Percentiles rank a stretch among this genome's conserved stretches.
phyloP scores from a whole-genome alignment of 2,329 filamentous ascomycete genomes.

The Pestalotiopsis sp. region DNA sequence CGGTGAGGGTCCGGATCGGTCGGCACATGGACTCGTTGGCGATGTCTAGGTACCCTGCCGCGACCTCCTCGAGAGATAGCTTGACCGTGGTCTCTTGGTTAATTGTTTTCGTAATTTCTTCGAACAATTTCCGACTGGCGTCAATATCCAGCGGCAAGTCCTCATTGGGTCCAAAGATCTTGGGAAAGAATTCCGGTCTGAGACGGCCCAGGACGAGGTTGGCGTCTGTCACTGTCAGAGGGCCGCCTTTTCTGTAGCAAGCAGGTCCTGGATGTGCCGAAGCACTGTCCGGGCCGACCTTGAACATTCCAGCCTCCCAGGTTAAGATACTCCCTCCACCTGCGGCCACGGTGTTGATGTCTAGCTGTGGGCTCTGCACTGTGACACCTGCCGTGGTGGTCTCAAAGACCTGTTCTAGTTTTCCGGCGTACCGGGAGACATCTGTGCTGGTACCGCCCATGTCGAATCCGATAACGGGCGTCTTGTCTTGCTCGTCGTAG shows the following conservation, averaged over 20 bases:
- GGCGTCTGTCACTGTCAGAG: constrained; percentile 71
- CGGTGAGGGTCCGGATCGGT: constrained; percentile 71
- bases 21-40: constrained; percentile 73
- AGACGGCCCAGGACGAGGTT: constrained; percentile 67
- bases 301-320: constrained; percentile 72
- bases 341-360: constrained; percentile 80
- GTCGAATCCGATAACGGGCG: constrained; percentile 75
- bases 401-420: constrained; percentile 59
- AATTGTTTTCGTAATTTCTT: constrained; percentile 64
- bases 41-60: constrained; percentile 56
- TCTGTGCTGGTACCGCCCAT: constrained; percentile 76
- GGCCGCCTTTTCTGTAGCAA: constrained; percentile 71
- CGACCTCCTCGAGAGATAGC: constrained; percentile 69
- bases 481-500: constrained; percentile 69
- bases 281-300: constrained; percentile 72
- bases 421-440: constrained; percentile 62
- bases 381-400: constrained; percentile 80
- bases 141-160: constrained; percentile 65
- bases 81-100: constrained; percentile 56
- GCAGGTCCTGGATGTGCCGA: constrained; percentile 71
- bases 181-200: constrained; percentile 65
- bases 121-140: constrained; percentile 64
- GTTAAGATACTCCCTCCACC: constrained; percentile 70
- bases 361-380: constrained; percentile 77
- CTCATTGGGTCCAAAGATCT: constrained; percentile 72